Conservation (phyloP, 2,329 filamentous ascomycete species). For the Fusarium torulosum region DNA sequence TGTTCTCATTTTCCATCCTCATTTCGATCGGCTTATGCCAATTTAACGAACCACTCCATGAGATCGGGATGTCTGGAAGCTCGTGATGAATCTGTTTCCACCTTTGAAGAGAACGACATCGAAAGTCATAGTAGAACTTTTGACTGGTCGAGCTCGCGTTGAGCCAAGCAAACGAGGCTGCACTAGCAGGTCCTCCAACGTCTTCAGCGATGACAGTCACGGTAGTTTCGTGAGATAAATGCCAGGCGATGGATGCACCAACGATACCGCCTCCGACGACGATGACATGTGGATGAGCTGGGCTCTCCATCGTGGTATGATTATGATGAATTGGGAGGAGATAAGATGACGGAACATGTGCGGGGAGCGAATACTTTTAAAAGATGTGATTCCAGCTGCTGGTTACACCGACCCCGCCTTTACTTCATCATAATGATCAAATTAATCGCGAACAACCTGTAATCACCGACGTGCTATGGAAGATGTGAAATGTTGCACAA, state of each 20-base stretch:
- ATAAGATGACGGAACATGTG: not conserved
- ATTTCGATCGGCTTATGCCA: constrained; percentile 22
- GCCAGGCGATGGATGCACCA: constrained; percentile 36
- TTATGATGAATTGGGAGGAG: too few species aligned
- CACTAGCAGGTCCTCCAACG: constrained; percentile 21
- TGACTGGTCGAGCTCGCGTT: constrained; percentile 30
- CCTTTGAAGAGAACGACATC: constrained; percentile 24
- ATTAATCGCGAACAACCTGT: not conserved
- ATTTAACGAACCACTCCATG: constrained; percentile 35
- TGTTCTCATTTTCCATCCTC: not conserved
- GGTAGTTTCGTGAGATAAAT: constrained; percentile 13
- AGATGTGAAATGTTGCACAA: not conserved
- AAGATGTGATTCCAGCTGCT: too few species aligned
- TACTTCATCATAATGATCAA: rapidly evolving
- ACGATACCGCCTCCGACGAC: constrained; percentile 34
- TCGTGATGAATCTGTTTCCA: constrained; percentile 27
- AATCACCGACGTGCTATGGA: too few species aligned
- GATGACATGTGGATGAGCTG: constrained; percentile 11
- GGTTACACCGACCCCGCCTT: not conserved
- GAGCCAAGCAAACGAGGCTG: constrained; percentile 35
- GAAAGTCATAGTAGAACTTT: constrained; percentile 28
- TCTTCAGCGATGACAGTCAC: constrained; percentile 36
- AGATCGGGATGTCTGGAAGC: constrained; percentile 18
- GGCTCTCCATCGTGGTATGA: not conserved
- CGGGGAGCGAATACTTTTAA: too few species aligned